A percentile compares a stretch with the other conserved stretches of the same genome.
Conservation (phyloP, 1,284 basidiomycete species). For the Abortiporus biennis region DNA sequence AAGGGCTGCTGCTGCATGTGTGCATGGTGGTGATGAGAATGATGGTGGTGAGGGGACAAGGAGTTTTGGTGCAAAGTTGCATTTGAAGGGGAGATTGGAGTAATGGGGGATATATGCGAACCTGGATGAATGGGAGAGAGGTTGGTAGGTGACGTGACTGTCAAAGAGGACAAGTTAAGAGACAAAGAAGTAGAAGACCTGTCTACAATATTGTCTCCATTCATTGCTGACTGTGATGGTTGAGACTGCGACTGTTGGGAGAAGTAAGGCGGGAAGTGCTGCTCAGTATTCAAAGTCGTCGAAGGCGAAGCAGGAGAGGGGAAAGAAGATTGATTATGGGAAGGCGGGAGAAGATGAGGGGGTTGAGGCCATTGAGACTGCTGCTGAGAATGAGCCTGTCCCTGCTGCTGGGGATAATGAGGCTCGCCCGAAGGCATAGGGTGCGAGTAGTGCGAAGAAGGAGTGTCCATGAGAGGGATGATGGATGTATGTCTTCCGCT, state of each 20-base stretch:
- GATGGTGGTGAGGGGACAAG: constrained; percentile 14
- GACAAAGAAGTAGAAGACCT: constrained; percentile 35
- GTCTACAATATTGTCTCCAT: constrained; percentile 20
- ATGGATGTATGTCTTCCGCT: constrained; percentile 1
- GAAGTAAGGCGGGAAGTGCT: constrained; percentile 24
- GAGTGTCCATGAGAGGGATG: constrained; percentile 15
- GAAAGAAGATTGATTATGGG: constrained; percentile 26
- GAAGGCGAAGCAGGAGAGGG: constrained; percentile 32
- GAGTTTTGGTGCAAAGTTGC: constrained; percentile 23
- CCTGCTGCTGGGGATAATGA: constrained; percentile 22
- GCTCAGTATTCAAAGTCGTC: constrained; percentile 24
- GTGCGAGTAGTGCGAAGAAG: constrained; percentile 21
- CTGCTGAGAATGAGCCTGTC: constrained; percentile 19
- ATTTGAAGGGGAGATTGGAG: constrained; percentile 49
- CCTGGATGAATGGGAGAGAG: constrained; percentile 51
- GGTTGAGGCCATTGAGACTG: constrained; percentile 20
- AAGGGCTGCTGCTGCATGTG: constrained; percentile 32
- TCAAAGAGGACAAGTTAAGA: constrained; percentile 61
- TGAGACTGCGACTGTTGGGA: constrained; percentile 21
- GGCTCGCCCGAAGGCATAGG: constrained; percentile 26
- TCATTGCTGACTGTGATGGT: constrained; percentile 20
- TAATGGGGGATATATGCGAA: constrained; percentile 43
- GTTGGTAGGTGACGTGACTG: constrained; percentile 56
- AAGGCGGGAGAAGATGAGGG: constrained; percentile 27
- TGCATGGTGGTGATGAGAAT: constrained; percentile 25